phyloP scores from a whole-genome alignment of 192 early-diverging fungal species.

The Coemansia sp. region DNA sequence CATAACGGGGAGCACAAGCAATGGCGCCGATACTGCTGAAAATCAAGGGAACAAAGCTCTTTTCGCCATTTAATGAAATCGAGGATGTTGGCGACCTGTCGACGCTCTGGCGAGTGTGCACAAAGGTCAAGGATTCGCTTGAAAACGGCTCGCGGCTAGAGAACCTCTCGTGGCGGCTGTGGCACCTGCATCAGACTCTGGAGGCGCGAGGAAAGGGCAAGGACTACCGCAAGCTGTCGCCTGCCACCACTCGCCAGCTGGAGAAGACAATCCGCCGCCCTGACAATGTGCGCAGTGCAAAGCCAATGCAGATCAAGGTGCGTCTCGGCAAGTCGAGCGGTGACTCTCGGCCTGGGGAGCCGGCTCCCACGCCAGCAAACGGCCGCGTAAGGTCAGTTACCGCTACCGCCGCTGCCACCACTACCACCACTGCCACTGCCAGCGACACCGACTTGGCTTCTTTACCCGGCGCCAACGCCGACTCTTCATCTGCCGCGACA shows the following conservation, averaged over 20 bases:
- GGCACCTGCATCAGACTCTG: constrained; percentile 70
- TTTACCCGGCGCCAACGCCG: too few relatives aligned
- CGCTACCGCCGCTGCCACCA: background rate
- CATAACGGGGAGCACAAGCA: background rate
- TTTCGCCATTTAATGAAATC: constrained; percentile 67
- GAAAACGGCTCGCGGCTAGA: constrained; percentile 78
- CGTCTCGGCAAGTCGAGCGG: constrained; percentile 38
- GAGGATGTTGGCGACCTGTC: constrained; percentile 72
- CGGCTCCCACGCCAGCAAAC: background rate
- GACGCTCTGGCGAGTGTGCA: constrained; percentile 76
- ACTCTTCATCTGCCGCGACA: too few relatives aligned
- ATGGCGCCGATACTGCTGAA: constrained; percentile 70
- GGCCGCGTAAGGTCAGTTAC: background rate
- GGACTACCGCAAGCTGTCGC: constrained; percentile 57
- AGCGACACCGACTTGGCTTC: too few relatives aligned
- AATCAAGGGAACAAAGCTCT: constrained; percentile 71
- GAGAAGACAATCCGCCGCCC: constrained; percentile 48
- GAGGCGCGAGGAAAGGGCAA: constrained; percentile 53
- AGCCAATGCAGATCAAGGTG: constrained; percentile 53
- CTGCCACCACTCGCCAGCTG: constrained; percentile 55
- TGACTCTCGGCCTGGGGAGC: constrained; percentile 6
- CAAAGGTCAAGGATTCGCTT: constrained; percentile 78
- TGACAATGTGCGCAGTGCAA: constrained; percentile 21
- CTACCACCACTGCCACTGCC: too few relatives aligned
- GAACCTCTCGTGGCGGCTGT: constrained; percentile 81